Percentiles rank a stretch among this genome's conserved stretches.
Evolutionary conservation across 2,329 filamentous ascomycete genomes (phyloP).

Genomic region (Sclerotiophoma versabilis): DNA sequence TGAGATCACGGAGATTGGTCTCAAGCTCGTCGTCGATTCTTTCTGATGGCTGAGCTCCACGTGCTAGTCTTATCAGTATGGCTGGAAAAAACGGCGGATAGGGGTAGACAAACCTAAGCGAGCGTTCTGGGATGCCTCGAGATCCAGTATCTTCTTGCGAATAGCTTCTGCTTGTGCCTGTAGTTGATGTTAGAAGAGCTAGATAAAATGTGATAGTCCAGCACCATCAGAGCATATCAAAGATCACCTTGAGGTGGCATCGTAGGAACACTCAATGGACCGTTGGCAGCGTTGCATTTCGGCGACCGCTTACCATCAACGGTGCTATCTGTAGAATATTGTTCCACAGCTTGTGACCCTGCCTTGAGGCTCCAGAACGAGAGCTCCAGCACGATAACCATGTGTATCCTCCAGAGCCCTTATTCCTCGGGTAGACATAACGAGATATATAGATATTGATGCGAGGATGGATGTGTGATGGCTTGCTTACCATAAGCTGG

Average conservation of each 20-base stretch:
- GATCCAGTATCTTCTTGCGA: constrained; percentile 42
- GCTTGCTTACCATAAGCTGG: constrained; percentile 53
- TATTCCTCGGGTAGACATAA: neutral
- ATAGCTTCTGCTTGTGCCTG: constrained; percentile 42
- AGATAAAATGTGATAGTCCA: too few relatives aligned
- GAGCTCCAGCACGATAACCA: neutral
- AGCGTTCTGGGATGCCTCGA: constrained; percentile 38
- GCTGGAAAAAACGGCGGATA: neutral
- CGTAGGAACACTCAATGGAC: too few relatives aligned
- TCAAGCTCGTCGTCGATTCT: constrained; percentile 57
- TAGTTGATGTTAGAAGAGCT: neutral
- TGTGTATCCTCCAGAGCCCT: neutral
- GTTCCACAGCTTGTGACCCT: neutral
- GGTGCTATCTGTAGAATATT: neutral
- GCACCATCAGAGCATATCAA: too few relatives aligned
- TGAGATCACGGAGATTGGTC: constrained; percentile 56
- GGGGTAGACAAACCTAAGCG: constrained; percentile 32
- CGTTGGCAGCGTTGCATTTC: neutral
- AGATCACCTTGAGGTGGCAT: too few relatives aligned
- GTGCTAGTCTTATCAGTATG: constrained; percentile 33
- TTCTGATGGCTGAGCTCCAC: constrained; percentile 45
- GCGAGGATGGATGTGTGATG: neutral
- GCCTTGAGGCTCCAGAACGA: neutral
- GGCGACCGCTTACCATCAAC: neutral
- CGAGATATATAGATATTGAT: constrained; percentile 10